phyloP scores from a whole-genome alignment of 2,329 filamentous ascomycete species.

The Grosmannia clavigera region DNA sequence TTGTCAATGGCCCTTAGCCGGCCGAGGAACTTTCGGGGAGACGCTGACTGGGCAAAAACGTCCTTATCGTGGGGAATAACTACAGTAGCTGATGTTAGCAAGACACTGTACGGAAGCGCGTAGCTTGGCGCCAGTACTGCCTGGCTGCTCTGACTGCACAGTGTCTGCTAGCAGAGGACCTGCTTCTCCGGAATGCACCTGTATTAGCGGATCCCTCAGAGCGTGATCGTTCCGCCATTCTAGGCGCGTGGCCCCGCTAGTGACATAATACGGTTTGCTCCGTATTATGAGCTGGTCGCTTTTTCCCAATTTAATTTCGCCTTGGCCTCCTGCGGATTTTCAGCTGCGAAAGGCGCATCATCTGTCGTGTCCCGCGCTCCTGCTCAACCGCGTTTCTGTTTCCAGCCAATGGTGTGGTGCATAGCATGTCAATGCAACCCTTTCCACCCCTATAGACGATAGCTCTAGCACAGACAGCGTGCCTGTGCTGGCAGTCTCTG shows the following conservation, averaged over 20 bases:
- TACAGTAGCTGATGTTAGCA: neutral
- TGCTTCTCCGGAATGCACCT: neutral
- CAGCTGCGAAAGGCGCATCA: neutral
- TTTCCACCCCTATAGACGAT: neutral
- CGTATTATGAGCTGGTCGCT: neutral
- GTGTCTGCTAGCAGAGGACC: neutral
- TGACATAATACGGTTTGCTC: neutral
- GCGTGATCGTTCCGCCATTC: neutral
- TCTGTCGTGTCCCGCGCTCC: neutral
- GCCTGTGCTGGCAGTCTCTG: neutral
- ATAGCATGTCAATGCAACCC: neutral
- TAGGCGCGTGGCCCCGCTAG: neutral
- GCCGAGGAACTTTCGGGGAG: conserved; percentile 11
- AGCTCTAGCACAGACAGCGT: neutral
- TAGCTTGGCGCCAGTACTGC: neutral
- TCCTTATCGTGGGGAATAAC: neutral
- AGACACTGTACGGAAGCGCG: neutral
- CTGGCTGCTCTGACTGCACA: neutral
- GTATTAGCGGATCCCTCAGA: neutral
- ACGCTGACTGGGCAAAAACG: conserved; percentile 11
- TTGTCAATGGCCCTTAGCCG: conserved; percentile 11
- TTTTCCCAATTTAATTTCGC: neutral
- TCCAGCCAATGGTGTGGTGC: neutral
- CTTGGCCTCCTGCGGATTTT: neutral
- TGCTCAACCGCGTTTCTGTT: neutral